These are phyloP conservation scores for Pyrrhoderma noxium DNA, from an alignment of 1,284 basidiomycete species.

Conservation along the genomic window DNA sequence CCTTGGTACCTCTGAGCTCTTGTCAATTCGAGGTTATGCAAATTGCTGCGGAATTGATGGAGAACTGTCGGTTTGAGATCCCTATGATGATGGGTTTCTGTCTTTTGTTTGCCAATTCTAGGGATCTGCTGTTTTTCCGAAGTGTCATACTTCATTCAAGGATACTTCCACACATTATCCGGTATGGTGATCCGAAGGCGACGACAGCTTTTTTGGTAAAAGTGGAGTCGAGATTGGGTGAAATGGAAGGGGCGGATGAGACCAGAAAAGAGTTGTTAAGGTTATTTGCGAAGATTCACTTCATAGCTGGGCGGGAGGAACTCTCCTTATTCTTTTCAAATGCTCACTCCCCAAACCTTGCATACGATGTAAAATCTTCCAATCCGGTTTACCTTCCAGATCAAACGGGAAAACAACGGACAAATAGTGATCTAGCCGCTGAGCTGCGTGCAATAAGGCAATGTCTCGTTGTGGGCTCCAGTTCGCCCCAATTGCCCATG, in stretches of 20 bases:
- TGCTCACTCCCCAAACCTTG: not conserved
- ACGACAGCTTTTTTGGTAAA: constrained; percentile 9
- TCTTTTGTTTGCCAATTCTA: not conserved
- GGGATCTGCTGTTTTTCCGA: not conserved
- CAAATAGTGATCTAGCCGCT: constrained; percentile 1
- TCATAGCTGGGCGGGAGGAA: constrained; percentile 6
- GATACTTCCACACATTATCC: constrained; percentile 12
- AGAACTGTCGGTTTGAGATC: constrained; percentile 10
- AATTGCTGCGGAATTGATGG: not conserved
- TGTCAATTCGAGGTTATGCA: constrained; percentile 1
- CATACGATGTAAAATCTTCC: not conserved
- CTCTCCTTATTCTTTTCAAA: constrained; percentile 1
- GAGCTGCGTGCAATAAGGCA: constrained; percentile 12
- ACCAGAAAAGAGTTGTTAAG: not conserved
- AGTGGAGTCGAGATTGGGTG: constrained; percentile 1
- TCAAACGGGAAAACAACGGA: not conserved
- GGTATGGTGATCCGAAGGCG: constrained; percentile 7
- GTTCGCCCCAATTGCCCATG: constrained; percentile 4
- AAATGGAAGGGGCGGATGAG: too few species aligned
- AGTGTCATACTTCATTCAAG: not conserved
- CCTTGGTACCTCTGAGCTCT: not conserved
- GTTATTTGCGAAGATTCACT: constrained; percentile 9
- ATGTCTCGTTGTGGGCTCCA: not conserved
- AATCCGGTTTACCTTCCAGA: not conserved
- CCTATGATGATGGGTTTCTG: constrained; percentile 14